Evolutionary conservation across 2,329 filamentous ascomycete genomes (phyloP).

Genomic region (Epichloe scottii): DNA sequence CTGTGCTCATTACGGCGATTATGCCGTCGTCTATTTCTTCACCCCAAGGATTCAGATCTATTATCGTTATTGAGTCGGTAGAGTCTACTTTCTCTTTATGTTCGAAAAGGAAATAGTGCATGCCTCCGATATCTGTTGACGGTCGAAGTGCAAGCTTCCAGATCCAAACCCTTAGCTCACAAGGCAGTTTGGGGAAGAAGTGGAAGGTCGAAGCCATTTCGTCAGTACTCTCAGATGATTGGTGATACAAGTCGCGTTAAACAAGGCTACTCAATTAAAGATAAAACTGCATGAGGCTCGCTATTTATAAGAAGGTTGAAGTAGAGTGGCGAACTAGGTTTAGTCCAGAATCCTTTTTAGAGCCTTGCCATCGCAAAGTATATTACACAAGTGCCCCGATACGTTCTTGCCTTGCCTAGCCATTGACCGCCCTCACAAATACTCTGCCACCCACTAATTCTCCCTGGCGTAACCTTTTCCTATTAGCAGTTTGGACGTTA

Average conservation of each 20-base stretch:
- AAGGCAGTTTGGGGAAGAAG: neutral
- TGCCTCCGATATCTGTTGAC: neutral
- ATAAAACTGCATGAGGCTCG: neutral
- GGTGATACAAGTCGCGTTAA: neutral
- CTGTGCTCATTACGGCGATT: neutral
- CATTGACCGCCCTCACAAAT: no score
- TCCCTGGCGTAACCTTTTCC: no score
- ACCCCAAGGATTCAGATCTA: accelerated
- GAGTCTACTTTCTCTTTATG: neutral
- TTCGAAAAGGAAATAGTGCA: neutral
- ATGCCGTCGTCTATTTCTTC: neutral
- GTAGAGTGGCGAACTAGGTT: no score
- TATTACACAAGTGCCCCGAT: no score
- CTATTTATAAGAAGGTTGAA: no score
- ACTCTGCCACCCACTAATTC: no score
- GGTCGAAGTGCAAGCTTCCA: neutral
- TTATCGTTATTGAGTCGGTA: no score
- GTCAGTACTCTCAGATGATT: neutral
- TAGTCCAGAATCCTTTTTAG: no score
- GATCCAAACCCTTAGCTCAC: neutral
- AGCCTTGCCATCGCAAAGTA: no score
- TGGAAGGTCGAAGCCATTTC: neutral
- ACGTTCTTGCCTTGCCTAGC: no score
- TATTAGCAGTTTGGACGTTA: no score
- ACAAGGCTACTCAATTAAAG: neutral